Conservation (phyloP, 192 early-diverging fungal species). For the Glomus cerebriforme region DNA sequence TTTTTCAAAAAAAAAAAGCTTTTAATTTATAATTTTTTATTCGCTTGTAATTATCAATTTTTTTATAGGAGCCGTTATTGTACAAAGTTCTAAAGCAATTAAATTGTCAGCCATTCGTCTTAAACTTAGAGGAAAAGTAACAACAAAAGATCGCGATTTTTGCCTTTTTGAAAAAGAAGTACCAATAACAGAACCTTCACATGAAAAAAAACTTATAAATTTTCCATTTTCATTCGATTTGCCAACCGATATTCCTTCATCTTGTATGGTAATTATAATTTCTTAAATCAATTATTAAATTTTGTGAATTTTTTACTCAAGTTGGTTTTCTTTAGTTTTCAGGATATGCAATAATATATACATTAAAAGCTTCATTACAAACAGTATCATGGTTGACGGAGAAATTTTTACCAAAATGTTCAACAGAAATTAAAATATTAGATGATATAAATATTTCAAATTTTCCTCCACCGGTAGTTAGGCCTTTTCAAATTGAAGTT, state of each 20-base stretch:
- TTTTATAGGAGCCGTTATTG: neutral
- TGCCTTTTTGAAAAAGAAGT: neutral
- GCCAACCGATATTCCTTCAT: neutral
- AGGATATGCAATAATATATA: neutral
- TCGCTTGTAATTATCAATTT: neutral
- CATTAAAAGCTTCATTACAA: constrained; percentile 7
- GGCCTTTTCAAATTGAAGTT: constrained; percentile 15
- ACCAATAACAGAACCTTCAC: neutral
- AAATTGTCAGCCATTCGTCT: neutral
- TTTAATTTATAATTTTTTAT: neutral
- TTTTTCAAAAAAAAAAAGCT: no score
- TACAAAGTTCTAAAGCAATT: neutral
- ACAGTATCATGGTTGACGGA: constrained; percentile 8
- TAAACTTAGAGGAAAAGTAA: constrained; percentile 1
- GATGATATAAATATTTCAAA: neutral
- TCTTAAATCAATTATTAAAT: neutral
- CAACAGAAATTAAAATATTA: neutral
- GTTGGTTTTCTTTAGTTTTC: neutral
- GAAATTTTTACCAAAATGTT: neutral
- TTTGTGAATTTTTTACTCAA: neutral
- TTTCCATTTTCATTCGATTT: constrained; percentile 11
- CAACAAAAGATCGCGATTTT: neutral
- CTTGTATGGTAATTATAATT: constrained; percentile 3
- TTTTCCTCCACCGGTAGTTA: constrained; percentile 9
- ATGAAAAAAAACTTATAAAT: neutral